Evolutionary conservation across 140 eudicot genomes (phyloP), one percentile per base, ranked within the genome.

Genomic region (Erigeron philadelphicus): DNA sequence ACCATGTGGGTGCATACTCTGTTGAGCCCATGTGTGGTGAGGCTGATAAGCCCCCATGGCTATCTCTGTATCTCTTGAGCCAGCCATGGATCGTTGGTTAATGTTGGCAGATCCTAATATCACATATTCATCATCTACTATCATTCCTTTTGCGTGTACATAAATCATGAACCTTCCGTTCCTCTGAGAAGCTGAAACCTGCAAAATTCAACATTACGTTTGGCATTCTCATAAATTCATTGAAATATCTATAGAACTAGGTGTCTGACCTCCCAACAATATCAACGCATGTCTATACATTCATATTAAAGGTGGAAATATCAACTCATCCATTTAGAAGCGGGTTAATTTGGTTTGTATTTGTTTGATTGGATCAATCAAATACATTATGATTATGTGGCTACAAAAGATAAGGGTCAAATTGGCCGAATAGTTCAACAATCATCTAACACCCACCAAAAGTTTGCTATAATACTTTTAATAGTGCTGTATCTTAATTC

Each of bases 81-180:
- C 94, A 64, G 88, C 96, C 96, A 86, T 81, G 15, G 96, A 88
- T 52, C 90, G 53, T 68, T 88, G 93, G 85, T 88, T 88, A 57
- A 86, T 88, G 53, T 88, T 88, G 63, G 95, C 88, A 18, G 93
- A 88, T n/a, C 96, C 93, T 23, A 85, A 16, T 19, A 85, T 81
- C 64, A 83, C 84, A 47, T 88, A 88, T 64, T 88, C 92, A 45
- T 88, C 92, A 75, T 88, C 92, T 53, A 85, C 96, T 46, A 88
- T 83, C 92, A 88, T 88, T 66, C 92, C 96, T 84, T 88, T 88
- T 23, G 96, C 89, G 44, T 88, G 96, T 16, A 88, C 96, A 55
- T 88, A 85, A 0, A 85, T 72, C 93, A 85, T 85, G 60, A 88
- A 88, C 50, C 96, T 56, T 54, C 83, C 72, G 7, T 15, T 59